Conservation (phyloP, 257 asterid genomes). For the Nicotiana paniculata region DNA sequence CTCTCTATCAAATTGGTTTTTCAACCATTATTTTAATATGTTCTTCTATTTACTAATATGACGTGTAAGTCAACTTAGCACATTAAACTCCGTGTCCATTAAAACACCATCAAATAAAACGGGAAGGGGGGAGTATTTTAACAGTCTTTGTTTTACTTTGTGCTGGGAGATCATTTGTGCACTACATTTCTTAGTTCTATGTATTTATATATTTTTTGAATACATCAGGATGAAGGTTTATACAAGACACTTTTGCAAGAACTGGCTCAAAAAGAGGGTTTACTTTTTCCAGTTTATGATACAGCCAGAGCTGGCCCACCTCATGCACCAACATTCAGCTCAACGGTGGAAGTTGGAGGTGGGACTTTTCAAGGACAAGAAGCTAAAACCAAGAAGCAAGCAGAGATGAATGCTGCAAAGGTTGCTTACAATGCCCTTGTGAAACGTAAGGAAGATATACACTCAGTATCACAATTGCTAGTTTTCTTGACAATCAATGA, state of each 20-base stretch:
- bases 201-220: background rate
- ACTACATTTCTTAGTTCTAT: background rate
- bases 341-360: constrained; percentile 50
- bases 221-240: constrained; percentile 50
- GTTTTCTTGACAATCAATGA: background rate
- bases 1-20: constrained; percentile 6
- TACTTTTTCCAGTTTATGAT: constrained; percentile 43
- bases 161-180: constrained; percentile 1
- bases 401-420: constrained; percentile 81
- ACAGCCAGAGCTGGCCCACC: constrained; percentile 41
- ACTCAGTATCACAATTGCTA: background rate
- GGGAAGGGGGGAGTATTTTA: background rate
- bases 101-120: background rate
- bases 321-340: constrained; percentile 43
- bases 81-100: background rate
- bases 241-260: constrained; percentile 67
- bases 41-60: background rate
- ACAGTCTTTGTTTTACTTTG: background rate
- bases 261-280: constrained; percentile 47
- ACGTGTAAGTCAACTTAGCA: background rate
- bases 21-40: background rate
- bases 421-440: constrained; percentile 46
- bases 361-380: constrained; percentile 41
- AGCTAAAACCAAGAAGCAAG: constrained; percentile 64
- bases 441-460: constrained; percentile 36